These are phyloP conservation scores for Coemansia pectinata DNA, from an alignment of 192 early-diverging fungal species.

Conservation along the genomic window DNA sequence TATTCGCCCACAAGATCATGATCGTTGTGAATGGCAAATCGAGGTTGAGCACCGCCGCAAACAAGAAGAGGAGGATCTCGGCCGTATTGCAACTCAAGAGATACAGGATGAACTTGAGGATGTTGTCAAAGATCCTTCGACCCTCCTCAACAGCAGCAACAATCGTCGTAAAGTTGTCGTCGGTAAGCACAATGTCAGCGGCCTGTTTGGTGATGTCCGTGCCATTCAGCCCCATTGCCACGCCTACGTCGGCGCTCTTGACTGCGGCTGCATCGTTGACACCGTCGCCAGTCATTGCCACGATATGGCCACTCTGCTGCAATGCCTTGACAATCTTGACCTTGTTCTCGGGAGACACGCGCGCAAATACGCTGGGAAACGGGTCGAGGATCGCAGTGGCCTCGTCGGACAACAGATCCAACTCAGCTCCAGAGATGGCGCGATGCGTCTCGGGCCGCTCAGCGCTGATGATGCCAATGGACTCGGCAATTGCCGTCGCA, in stretches of 20 bases:
- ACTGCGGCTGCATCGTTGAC: slow-evolving; percentile 96
- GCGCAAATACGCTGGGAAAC: slow-evolving; percentile 96
- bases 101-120: slow-evolving; percentile 96
- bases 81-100: slow-evolving; percentile 92
- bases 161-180: slow-evolving; percentile 97
- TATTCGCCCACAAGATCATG: slow-evolving; percentile 97
- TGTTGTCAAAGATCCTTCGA: slow-evolving; percentile 95
- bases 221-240: slow-evolving; percentile 96
- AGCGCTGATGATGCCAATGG: slow-evolving; percentile 83
- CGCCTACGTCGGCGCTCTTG: slow-evolving; percentile 93
- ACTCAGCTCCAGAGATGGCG: slow-evolving; percentile 84
- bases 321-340: slow-evolving; percentile 91
- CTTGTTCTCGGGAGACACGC: slow-evolving; percentile 96
- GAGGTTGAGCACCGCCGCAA: slow-evolving; percentile 73
- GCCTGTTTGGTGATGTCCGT: slow-evolving; percentile 99
- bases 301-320: slow-evolving; percentile 73
- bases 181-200: slow-evolving; percentile 91
- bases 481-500: slow-evolving; percentile 87
- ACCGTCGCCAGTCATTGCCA: slow-evolving; percentile 96
- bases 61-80: slow-evolving; percentile 89
- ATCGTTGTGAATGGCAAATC: slow-evolving; percentile 87
- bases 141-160: slow-evolving; percentile 93
- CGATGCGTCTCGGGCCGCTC: slow-evolving; percentile 59
- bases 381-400: slow-evolving; percentile 74
- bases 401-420: slow-evolving; percentile 90